These are phyloP conservation scores for Phyllosticta paracitricarpa DNA, from an alignment of 2,329 filamentous ascomycete species.

Conservation along the genomic window DNA sequence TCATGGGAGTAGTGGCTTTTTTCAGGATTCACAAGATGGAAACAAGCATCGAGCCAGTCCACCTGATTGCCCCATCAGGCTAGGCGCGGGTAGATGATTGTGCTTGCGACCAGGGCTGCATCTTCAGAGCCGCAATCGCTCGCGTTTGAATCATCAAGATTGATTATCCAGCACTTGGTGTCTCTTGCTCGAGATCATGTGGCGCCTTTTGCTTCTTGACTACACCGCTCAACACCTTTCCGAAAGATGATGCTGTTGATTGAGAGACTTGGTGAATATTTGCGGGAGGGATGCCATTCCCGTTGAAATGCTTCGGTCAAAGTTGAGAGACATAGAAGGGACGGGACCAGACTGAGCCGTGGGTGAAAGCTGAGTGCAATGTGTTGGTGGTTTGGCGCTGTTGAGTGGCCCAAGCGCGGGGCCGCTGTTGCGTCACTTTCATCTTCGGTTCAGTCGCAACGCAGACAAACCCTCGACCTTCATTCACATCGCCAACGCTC, in stretches of 20 bases:
- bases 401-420: not conserved
- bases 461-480: not conserved
- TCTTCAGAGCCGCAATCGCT: not conserved
- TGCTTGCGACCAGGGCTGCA: not conserved
- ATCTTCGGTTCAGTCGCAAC: not conserved
- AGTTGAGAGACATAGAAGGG: too few relatives aligned
- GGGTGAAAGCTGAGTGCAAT: not conserved
- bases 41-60: not conserved
- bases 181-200: too few relatives aligned
- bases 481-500: not conserved
- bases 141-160: not conserved
- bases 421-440: not conserved
- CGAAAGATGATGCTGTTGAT: too few relatives aligned
- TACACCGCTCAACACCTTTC: too few relatives aligned
- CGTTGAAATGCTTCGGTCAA: too few relatives aligned
- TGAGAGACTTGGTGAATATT: too few relatives aligned
- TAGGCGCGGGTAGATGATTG: not conserved
- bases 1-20: not conserved
- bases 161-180: not conserved
- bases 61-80: not conserved
- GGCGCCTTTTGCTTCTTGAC: too few relatives aligned
- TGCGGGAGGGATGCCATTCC: too few relatives aligned
- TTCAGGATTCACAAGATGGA: not conserved
- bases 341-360: too few relatives aligned
- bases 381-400: not conserved